Evolutionary conservation across 441 rosid species (phyloP).

Genomic region (Aleurites moluccanus): DNA sequence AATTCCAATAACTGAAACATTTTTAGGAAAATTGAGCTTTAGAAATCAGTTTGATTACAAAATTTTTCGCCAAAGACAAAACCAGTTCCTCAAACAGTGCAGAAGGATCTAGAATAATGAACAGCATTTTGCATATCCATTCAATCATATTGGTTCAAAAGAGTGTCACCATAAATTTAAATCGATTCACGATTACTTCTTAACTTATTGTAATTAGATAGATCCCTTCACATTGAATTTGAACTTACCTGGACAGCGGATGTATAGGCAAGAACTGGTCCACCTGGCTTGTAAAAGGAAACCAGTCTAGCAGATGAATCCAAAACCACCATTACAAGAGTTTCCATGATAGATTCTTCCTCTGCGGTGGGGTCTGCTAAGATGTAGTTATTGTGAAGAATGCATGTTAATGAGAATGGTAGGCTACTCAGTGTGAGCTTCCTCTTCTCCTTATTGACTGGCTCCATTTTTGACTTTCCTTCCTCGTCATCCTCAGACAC

Average conservation of each 20-base stretch:
- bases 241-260: slow-evolving; percentile 61
- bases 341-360: slow-evolving; percentile 91
- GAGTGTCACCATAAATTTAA: neutral
- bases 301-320: slow-evolving; percentile 76
- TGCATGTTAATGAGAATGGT: slow-evolving; percentile 77
- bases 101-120: neutral
- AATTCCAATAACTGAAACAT: neutral
- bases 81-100: neutral
- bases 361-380: slow-evolving; percentile 85
- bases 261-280: slow-evolving; percentile 64
- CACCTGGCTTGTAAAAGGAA: slow-evolving; percentile 87
- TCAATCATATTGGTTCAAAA: neutral
- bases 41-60: neutral
- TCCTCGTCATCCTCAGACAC: slow-evolving; percentile 45
- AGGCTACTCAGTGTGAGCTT: slow-evolving; percentile 60
- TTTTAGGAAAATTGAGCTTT: neutral
- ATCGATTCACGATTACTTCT: neutral
- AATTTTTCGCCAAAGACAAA: too few relatives aligned
- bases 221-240: neutral
- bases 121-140: neutral
- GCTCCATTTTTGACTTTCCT: slow-evolving; percentile 47
- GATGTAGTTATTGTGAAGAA: slow-evolving; percentile 80
- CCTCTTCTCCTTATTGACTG: slow-evolving; percentile 72
- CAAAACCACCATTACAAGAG: slow-evolving; percentile 65
- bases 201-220: neutral